Evolutionary conservation across 2,329 filamentous ascomycete species (phyloP), one percentile per base, ranked within the genome.

Genomic region (Trichoderma citrinoviride): DNA sequence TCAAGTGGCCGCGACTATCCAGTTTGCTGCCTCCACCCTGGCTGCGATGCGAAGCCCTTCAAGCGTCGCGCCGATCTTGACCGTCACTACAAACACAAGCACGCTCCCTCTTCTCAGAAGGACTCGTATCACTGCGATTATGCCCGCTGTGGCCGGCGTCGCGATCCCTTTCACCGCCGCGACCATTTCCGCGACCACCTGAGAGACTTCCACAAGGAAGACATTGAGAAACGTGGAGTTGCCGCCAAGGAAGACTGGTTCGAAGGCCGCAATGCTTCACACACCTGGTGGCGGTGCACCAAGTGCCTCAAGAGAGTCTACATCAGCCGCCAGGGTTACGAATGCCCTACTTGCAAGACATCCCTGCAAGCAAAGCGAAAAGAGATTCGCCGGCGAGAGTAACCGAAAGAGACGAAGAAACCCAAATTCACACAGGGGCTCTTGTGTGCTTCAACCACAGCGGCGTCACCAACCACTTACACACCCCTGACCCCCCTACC

Each of bases 111-210:
- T 2, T 73, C 74, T 19, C 70, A 78, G 54, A 82, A 81, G 67
- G 75, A 78, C 14, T 72, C 76, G 19, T 83, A 77, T 69, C 73
- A 71, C 21, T 87, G 85, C 73, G 84, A 86, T 76, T 85, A 85
- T 69, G 72, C 75, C 19, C 76, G 72, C 58, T 86, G 85, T 71
- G 66, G 72, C 25, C 80, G 85, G 7, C 74, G 73, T 29, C 71
- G 72, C 6, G 74, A 78, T 2, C 80, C 83, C 2, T 86, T 87
- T 70, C 77, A 78, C 68, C 80, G 85, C 40, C 79, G 81, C 37
- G 85, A 87, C 67, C 85, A 87, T 73, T 85, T 80, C 71, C 79
- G 84, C 43, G 83, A 85, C 65, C 85, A 87, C 71, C 78, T 85
- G 43, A 80, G 85, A 37, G 80, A 83, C 52, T 84, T 77, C 67